Percentiles rank a stretch among this genome's conserved stretches.
phyloP scores from a whole-genome alignment of 2,329 filamentous ascomycete species.

The Pseudopyrenochaeta lycopersici region DNA sequence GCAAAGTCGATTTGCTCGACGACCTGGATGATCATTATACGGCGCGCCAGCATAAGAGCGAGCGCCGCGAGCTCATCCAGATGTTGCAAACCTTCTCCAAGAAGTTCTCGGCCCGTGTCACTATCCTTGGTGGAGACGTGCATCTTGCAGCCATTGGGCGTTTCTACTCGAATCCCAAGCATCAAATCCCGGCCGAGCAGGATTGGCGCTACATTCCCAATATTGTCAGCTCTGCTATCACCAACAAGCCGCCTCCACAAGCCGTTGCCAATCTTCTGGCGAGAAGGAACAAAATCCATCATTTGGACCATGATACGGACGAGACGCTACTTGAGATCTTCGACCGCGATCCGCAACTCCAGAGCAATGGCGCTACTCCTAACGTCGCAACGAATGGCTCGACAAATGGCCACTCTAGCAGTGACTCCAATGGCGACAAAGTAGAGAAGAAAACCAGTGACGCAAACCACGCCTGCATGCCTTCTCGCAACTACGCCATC shows the following conservation, averaged over 20 bases:
- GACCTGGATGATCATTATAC: slow-evolving; percentile 82
- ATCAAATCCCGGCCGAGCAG: slow-evolving; percentile 64
- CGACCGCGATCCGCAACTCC: slow-evolving; percentile 63
- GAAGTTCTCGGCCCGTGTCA: slow-evolving; percentile 65
- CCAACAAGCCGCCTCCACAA: slow-evolving; percentile 72
- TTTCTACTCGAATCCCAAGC: slow-evolving; percentile 69
- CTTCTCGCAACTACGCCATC: slow-evolving; percentile 71
- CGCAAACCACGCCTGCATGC: slow-evolving; percentile 88
- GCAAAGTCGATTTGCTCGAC: slow-evolving; percentile 71
- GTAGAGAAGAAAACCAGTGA: slow-evolving; percentile 67
- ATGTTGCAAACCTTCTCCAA: slow-evolving; percentile 68
- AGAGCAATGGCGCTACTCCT: slow-evolving; percentile 27
- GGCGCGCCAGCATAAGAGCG: slow-evolving; percentile 86
- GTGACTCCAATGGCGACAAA: slow-evolving; percentile 35
- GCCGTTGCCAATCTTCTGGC: slow-evolving; percentile 72
- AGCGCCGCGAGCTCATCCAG: slow-evolving; percentile 78
- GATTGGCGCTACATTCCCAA: slow-evolving; percentile 73
- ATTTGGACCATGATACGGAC: slow-evolving; percentile 69
- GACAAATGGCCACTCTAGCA: slow-evolving; percentile 23
- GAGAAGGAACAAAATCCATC: slow-evolving; percentile 71
- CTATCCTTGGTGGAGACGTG: slow-evolving; percentile 71
- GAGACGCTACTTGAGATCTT: slow-evolving; percentile 71
- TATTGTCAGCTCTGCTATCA: slow-evolving; percentile 71
- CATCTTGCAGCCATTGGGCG: slow-evolving; percentile 70
- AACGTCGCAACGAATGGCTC: slow-evolving; percentile 23